A percentile compares a stretch with the other conserved stretches of the same genome.
Conservation (phyloP, 306 rosid genomes). For the Albizia julibrissin region DNA sequence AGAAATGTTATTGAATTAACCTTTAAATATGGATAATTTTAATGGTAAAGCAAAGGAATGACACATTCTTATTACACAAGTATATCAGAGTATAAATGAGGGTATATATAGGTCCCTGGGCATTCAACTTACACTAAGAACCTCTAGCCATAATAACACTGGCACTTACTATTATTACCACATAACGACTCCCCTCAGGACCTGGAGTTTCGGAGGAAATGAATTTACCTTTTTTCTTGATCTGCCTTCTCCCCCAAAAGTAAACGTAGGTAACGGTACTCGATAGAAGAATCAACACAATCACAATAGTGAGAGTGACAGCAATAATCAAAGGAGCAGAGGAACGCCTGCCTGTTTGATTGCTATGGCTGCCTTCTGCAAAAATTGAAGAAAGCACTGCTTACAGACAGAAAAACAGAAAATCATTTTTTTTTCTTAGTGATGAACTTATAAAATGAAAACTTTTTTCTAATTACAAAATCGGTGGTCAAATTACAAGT, state of each 20-base stretch:
- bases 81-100: no score
- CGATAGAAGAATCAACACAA: constrained; percentile 50
- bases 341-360: constrained; percentile 30
- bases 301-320: constrained; percentile 36
- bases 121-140: neutral
- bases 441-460: neutral
- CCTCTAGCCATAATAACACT: neutral
- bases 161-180: neutral
- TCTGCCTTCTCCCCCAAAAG: constrained; percentile 47
- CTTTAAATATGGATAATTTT: neutral
- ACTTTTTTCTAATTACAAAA: neutral
- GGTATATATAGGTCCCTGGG: neutral
- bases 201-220: neutral
- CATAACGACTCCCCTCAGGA: neutral
- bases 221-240: constrained; percentile 54
- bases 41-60: no score
- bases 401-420: constrained; percentile 1
- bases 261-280: constrained; percentile 44
- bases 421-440: neutral
- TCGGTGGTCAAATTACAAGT: neutral
- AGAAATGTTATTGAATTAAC: constrained; percentile 7
- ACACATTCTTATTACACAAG: no score
- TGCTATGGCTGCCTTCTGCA: constrained; percentile 41
- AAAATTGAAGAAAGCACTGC: constrained; percentile 6
- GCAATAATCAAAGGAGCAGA: constrained; percentile 48